A percentile compares a stretch with the other conserved stretches of the same genome.
Conservation (phyloP, 768 basidiomycete genomes). For the Tremella fuciformis region DNA sequence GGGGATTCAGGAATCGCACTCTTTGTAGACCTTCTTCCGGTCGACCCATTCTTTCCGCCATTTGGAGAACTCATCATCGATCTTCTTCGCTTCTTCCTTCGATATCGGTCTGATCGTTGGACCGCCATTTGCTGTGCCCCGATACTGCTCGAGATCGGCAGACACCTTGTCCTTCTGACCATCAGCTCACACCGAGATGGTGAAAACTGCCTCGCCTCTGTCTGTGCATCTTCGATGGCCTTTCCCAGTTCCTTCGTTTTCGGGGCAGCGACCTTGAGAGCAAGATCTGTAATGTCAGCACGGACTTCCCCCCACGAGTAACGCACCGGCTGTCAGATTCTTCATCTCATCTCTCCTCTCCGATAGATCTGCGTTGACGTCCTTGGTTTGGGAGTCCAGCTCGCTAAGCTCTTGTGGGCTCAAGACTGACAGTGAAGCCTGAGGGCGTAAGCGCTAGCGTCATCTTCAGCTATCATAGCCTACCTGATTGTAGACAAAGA, state of each 20-base stretch:
- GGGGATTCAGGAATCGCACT: conserved; percentile 56
- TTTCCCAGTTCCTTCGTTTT: conserved; percentile 66
- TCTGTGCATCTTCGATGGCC: conserved; percentile 59
- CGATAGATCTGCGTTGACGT: not conserved
- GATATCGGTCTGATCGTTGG: conserved; percentile 55
- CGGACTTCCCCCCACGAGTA: not conserved
- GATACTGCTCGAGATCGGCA: conserved; percentile 30
- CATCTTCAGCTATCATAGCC: not conserved
- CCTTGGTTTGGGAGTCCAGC: not conserved
- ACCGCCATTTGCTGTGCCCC: conserved; percentile 14
- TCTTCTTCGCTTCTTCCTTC: conserved; percentile 64
- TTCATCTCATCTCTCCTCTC: conserved; percentile 12
- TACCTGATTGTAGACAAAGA: conserved; percentile 73
- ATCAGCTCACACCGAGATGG: not conserved
- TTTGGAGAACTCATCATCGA: conserved; percentile 71
- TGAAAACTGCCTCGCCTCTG: conserved; percentile 57
- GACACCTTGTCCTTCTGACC: conserved; percentile 25
- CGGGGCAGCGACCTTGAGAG: conserved; percentile 54
- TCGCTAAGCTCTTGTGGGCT: not conserved
- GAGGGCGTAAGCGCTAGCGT: too few relatives aligned
- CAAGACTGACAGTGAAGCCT: not conserved
- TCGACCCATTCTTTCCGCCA: conserved; percentile 80
- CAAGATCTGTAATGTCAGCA: conserved; percentile 8
- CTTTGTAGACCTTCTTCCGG: conserved; percentile 70
- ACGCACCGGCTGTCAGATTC: conserved; percentile 12